Evolutionary conservation across 140 eudicot genomes (phyloP).

Genomic region (Flaveria floridana): DNA sequence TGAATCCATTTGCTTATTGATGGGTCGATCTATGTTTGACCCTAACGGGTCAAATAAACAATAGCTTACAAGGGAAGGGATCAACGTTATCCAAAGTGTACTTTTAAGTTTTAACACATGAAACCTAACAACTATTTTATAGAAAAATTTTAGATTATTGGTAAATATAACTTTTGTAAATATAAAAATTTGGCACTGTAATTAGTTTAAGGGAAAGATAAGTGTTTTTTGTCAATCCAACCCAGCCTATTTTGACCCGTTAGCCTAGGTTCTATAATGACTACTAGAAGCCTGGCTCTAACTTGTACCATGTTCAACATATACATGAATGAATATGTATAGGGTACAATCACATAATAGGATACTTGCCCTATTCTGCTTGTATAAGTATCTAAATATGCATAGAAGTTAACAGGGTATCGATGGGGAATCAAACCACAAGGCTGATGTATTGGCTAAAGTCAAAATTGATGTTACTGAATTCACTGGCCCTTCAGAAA

Average conservation of each 20-base stretch:
- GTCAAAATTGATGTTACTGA: conserved; percentile 39
- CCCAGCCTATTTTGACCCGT: not conserved
- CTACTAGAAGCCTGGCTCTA: not conserved
- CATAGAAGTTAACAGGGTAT: conserved; percentile 40
- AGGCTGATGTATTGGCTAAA: conserved; percentile 36
- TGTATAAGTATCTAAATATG: conserved; percentile 30
- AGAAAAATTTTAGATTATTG: not conserved
- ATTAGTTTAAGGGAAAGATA: not conserved
- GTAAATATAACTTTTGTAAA: not conserved
- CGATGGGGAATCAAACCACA: conserved; percentile 36
- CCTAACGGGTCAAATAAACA: not conserved
- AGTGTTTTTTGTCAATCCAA: not conserved
- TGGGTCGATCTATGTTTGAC: conserved; percentile 7
- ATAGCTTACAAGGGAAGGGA: not conserved
- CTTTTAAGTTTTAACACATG: not conserved
- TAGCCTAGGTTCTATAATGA: conserved; percentile 13
- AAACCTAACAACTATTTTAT: not conserved
- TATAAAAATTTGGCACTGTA: conserved; percentile 6
- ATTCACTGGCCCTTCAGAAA: conserved; percentile 35
- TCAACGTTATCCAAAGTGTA: not conserved
- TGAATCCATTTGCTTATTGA: not conserved
- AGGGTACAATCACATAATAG: not conserved
- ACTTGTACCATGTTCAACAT: not conserved
- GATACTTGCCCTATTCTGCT: conserved; percentile 24
- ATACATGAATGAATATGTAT: not conserved